Conservation (phyloP, 345 rosid species). For the Lepidium didymum region DNA sequence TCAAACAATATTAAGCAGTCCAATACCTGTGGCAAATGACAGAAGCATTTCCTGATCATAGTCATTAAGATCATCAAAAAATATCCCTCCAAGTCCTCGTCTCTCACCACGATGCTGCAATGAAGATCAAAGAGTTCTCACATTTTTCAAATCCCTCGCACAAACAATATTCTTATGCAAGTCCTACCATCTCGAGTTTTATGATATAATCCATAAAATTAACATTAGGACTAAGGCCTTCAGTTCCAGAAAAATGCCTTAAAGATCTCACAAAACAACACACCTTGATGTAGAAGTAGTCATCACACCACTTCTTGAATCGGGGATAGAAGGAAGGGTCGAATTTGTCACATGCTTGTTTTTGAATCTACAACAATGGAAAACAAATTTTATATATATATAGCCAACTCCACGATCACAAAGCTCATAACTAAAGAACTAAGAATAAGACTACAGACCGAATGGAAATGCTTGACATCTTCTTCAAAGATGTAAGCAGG, state of each 20-base stretch:
- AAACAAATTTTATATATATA: neutral
- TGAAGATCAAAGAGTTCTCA: neutral
- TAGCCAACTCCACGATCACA: neutral
- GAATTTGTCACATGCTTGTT: slow-evolving; percentile 76
- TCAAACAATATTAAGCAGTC: neutral
- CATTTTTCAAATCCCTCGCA: neutral
- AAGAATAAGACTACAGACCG: slow-evolving; percentile 34
- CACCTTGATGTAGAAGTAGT: slow-evolving; percentile 90
- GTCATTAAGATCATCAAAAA: slow-evolving; percentile 93
- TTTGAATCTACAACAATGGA: slow-evolving; percentile 53
- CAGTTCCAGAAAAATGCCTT: neutral
- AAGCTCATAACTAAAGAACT: neutral
- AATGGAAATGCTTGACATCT: slow-evolving; percentile 92
- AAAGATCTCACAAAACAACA: neutral
- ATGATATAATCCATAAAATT: neutral
- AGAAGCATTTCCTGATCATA: slow-evolving; percentile 95
- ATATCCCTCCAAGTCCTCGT: slow-evolving; percentile 96
- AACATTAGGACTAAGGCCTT: neutral
- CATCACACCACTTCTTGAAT: slow-evolving; percentile 97
- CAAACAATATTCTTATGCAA: neutral
- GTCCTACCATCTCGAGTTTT: neutral
- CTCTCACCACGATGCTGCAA: slow-evolving; percentile 91
- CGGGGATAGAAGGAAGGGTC: slow-evolving; percentile 83
- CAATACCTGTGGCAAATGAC: slow-evolving; percentile 79
- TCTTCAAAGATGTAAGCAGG: slow-evolving; percentile 96